Base-by-base conservation (phyloP, 2,329 filamentous ascomycete genomes). In the Pleomassaria siparia region DNA sequence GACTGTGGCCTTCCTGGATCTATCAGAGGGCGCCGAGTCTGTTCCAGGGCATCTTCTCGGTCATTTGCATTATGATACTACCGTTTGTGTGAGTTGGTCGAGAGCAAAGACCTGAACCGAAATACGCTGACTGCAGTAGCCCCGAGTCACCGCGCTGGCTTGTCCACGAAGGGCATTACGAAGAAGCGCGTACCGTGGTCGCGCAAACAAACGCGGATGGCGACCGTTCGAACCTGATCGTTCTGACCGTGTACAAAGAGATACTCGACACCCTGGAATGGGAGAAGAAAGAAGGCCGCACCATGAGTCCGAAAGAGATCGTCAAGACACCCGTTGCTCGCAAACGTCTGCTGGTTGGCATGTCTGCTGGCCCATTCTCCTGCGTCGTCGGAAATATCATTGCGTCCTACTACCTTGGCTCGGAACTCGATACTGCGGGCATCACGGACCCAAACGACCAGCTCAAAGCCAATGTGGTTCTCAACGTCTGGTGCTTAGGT, bases 401-500 rank as follows among this genome's bases (percentile, higher is more conserved):
- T 41, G 69, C 68, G 1, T 72, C 67, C 6, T 74, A 70, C 47
- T 75, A 74, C 53, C 67, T 76, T 2, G 72, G 73, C 1, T 48
- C 58, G 1, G 71, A 74, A 54, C 69, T 80, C 0, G 63, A 71
- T 44, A 74, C 69, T 10, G 76, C 76, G 2, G 77, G 76, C 2
- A 72, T 80, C 33, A 76, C 69, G 2, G 62, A 75, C 49, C 56
- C 64, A 0, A 67, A 63, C 4, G 63, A 69, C 2, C 77, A 80
- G 47, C 63, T 79, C 5, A 67, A 76, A 51, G 69, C 68, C n/a
- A 81, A 80, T 33, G 73, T 81, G 26, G 72, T 79, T 1, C 64
- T 81, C n/a, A 80, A 79, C 47, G 73, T 71, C 2, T 81, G 72
- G 71, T 80, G 75, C 44, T 63, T 81, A 0, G 57, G 64, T 5